phyloP scores from a whole-genome alignment of 495 filamentous ascomycete species.

The Xylaria castorea region DNA sequence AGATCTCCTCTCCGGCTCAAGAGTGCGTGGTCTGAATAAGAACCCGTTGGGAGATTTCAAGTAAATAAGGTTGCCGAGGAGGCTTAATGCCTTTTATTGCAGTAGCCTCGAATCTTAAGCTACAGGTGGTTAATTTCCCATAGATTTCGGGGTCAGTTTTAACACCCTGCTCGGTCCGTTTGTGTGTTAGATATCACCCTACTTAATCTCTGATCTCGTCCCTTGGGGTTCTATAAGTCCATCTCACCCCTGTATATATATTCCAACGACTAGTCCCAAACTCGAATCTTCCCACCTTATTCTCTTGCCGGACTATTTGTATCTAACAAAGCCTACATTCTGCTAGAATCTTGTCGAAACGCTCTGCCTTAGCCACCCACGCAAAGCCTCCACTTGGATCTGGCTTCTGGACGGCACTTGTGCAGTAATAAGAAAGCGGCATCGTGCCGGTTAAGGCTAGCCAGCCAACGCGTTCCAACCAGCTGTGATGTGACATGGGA shows the following conservation, averaged over 20 bases:
- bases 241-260: slow-evolving; percentile 15
- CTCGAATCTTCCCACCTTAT: slow-evolving; percentile 13
- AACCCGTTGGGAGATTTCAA: neutral
- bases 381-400: neutral
- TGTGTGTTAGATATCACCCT: slow-evolving; percentile 5
- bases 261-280: slow-evolving; percentile 3
- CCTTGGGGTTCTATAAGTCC: slow-evolving; percentile 10
- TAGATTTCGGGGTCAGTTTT: neutral
- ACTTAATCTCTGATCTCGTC: slow-evolving; percentile 8
- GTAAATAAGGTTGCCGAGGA: slow-evolving; percentile 12
- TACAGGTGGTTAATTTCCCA: slow-evolving; percentile 6
- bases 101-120: slow-evolving; percentile 10
- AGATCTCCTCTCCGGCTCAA: neutral
- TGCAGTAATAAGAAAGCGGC: slow-evolving; percentile 14
- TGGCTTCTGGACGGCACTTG: slow-evolving; percentile 6
- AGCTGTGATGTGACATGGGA: slow-evolving; percentile 29
- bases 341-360: slow-evolving; percentile 1
- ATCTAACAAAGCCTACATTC: neutral
- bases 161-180: slow-evolving; percentile 9
- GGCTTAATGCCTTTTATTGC: neutral
- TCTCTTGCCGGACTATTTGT: neutral
- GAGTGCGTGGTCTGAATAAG: slow-evolving; percentile 11
- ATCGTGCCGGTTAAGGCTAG: slow-evolving; percentile 13
- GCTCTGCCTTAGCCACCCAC: slow-evolving; percentile 13
- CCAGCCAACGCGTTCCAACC: slow-evolving; percentile 11